Percentiles rank a stretch among this genome's conserved stretches.
phyloP scores from a whole-genome alignment of 805 yeast species.

The Ogataea chonburiensis region DNA sequence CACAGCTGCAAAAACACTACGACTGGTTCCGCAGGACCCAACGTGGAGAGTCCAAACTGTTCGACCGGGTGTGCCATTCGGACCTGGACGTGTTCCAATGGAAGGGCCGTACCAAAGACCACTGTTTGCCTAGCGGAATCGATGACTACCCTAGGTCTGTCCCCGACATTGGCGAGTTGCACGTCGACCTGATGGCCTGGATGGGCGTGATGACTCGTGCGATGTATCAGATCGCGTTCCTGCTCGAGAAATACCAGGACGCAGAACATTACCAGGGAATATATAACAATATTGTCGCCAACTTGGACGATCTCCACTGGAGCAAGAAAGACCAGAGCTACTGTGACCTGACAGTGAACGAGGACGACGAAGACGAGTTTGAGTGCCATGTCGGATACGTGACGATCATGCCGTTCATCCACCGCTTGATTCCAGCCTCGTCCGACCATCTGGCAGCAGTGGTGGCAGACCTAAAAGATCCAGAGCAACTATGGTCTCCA shows the following conservation, averaged over 20 bases:
- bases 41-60: slow-evolving; percentile 67
- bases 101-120: slow-evolving; percentile 86
- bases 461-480: slow-evolving; percentile 60
- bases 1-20: slow-evolving; percentile 72
- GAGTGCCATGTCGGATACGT: slow-evolving; percentile 93
- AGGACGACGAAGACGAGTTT: slow-evolving; percentile 60
- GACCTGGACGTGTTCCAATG: slow-evolving; percentile 75
- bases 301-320: slow-evolving; percentile 82
- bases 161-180: slow-evolving; percentile 85
- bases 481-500: slow-evolving; percentile 70
- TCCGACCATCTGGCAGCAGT: slow-evolving; percentile 49
- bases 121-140: slow-evolving; percentile 87
- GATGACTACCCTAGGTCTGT: slow-evolving; percentile 94
- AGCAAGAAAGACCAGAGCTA: slow-evolving; percentile 59
- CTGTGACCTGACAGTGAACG: slow-evolving; percentile 82
- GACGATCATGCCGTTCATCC: slow-evolving; percentile 78
- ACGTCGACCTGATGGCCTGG: slow-evolving; percentile 91
- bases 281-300: slow-evolving; percentile 55
- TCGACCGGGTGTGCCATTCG: slow-evolving; percentile 57
- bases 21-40: slow-evolving; percentile 86
- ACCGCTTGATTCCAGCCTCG: slow-evolving; percentile 56
- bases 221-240: slow-evolving; percentile 67
- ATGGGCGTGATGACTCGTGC: slow-evolving; percentile 88
- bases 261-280: slow-evolving; percentile 49
- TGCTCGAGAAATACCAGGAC: slow-evolving; percentile 61